Percentiles rank a stretch among this genome's conserved stretches.
phyloP scores from a whole-genome alignment of 192 early-diverging fungal genomes.

The Pilaira anomala region DNA sequence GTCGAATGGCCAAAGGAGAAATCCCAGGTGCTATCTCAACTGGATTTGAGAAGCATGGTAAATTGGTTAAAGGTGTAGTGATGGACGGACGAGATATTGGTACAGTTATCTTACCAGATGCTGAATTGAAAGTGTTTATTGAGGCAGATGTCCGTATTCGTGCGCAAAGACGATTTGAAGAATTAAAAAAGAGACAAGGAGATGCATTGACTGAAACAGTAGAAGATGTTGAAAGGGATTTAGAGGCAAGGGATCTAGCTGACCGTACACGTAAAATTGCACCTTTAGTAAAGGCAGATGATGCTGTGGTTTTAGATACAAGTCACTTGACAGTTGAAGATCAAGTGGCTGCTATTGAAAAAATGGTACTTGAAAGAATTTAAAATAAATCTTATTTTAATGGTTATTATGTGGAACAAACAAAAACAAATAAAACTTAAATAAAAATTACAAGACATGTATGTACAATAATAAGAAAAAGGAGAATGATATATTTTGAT shows the following conservation, averaged over 20 bases:
- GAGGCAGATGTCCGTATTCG: conserved; percentile 61
- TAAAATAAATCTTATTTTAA: not conserved
- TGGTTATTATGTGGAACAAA: too few relatives aligned
- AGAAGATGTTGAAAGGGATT: conserved; percentile 56
- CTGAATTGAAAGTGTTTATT: conserved; percentile 76
- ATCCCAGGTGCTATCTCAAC: not conserved
- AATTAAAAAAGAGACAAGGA: conserved; percentile 44
- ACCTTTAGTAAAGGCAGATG: conserved; percentile 66
- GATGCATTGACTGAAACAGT: conserved; percentile 20
- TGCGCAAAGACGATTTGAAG: conserved; percentile 64
- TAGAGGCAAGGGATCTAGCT: conserved; percentile 62
- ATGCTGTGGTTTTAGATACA: conserved; percentile 76
- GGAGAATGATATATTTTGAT: not conserved
- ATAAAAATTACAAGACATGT: not conserved
- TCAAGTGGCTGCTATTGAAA: conserved; percentile 63
- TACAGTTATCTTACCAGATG: conserved; percentile 68
- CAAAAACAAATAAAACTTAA: not conserved
- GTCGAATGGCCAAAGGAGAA: conserved; percentile 42
- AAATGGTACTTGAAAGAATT: conserved; percentile 36
- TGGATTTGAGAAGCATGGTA: conserved; percentile 14
- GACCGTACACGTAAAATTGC: conserved; percentile 64
- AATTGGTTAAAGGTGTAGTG: conserved; percentile 52
- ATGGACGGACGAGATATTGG: conserved; percentile 88
- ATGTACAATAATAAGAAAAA: not conserved
- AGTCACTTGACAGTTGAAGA: conserved; percentile 61